These are phyloP conservation scores for Sphaceloma murrayae DNA, from an alignment of 2,329 filamentous ascomycete genomes.

Conservation along the genomic window DNA sequence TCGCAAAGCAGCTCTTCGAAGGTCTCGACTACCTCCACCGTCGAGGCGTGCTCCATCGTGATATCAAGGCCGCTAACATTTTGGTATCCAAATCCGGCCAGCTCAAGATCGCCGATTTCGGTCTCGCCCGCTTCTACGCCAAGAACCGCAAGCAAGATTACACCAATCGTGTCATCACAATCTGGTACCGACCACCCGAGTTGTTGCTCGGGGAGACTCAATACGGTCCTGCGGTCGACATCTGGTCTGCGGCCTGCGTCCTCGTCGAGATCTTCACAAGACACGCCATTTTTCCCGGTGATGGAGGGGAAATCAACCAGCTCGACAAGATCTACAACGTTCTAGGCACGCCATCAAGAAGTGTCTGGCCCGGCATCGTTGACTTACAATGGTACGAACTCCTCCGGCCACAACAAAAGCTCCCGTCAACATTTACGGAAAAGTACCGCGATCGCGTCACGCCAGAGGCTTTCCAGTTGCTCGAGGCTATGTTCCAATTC, in stretches of 20 bases:
- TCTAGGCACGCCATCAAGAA: constrained; percentile 74
- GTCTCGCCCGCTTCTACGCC: constrained; percentile 88
- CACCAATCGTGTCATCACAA: constrained; percentile 96
- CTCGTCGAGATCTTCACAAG: constrained; percentile 93
- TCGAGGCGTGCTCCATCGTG: constrained; percentile 91
- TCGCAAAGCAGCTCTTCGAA: constrained; percentile 87
- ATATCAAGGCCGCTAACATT: constrained; percentile 94
- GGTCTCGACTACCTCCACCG: constrained; percentile 86
- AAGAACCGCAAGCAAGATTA: constrained; percentile 83
- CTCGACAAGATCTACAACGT: constrained; percentile 93
- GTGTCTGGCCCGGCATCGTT: constrained; percentile 80
- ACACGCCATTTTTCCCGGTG: constrained; percentile 87
- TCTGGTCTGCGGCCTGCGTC: constrained; percentile 96
- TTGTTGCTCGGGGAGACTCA: constrained; percentile 83
- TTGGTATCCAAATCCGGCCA: constrained; percentile 83
- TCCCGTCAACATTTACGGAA: constrained; percentile 67
- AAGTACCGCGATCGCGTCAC: constrained; percentile 72
- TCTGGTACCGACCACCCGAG: constrained; percentile 92
- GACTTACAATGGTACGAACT: constrained; percentile 97
- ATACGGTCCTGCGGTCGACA: constrained; percentile 81
- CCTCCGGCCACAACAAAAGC: constrained; percentile 65
- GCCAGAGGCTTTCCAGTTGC: constrained; percentile 70
- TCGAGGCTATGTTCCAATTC: constrained; percentile 77
- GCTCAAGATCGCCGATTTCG: constrained; percentile 95
- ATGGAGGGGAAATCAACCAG: constrained; percentile 91